Evolutionary conservation across 2,329 filamentous ascomycete species (phyloP).

Genomic region (Aspergillus aculeatinus): DNA sequence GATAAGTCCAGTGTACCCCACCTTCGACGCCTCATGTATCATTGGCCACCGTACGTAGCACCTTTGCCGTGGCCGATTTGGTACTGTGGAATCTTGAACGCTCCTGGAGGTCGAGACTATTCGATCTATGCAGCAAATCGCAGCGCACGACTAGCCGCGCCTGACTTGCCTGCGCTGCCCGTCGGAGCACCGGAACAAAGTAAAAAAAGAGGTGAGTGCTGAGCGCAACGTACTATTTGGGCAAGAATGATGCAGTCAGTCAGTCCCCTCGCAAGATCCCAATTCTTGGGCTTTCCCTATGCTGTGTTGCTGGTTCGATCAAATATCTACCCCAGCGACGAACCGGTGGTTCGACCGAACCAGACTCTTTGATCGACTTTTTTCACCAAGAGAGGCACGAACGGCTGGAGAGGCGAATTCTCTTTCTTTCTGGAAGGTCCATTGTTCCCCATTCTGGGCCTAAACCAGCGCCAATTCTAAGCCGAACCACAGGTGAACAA

Average conservation of each 20-base stretch:
- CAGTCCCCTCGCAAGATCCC: not conserved
- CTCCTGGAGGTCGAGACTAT: slow-evolving; percentile 1
- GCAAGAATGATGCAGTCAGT: too few species aligned
- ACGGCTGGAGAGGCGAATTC: not conserved
- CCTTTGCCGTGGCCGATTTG: not conserved
- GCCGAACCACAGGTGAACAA: not conserved
- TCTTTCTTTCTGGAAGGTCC: not conserved
- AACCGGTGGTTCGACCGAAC: not conserved
- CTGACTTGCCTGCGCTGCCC: slow-evolving; percentile 5
- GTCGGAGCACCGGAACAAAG: slow-evolving; percentile 7
- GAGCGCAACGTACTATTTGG: not conserved
- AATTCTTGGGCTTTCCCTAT: not conserved
- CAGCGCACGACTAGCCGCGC: slow-evolving; percentile 6
- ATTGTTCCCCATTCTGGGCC: not conserved
- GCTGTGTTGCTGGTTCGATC: not conserved
- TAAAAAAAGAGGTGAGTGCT: not conserved
- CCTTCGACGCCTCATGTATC: not conserved
- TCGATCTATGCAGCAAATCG: slow-evolving; percentile 5
- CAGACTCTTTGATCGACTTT: not conserved
- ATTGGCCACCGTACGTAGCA: slow-evolving; percentile 4
- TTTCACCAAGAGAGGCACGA: not conserved
- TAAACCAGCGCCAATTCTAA: not conserved
- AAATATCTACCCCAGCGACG: not conserved
- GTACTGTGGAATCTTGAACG: not conserved
- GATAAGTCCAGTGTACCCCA: not conserved